Evolutionary conservation across 1,139 yeast genomes (phyloP).

Genomic region (Kazachstania sp.): DNA sequence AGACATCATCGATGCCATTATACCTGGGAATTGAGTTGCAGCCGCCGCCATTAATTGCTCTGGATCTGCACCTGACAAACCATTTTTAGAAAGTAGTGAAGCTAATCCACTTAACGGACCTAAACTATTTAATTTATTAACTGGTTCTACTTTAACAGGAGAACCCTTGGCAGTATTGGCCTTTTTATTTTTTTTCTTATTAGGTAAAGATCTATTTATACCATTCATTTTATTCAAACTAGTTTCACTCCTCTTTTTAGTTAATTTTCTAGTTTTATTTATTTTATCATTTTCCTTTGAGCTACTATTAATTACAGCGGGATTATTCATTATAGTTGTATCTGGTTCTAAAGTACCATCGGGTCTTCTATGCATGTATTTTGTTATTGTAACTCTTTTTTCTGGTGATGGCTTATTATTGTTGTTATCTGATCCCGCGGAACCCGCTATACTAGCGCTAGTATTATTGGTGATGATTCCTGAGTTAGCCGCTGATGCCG

Average conservation of each 20-base stretch:
- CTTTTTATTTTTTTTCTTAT: background rate
- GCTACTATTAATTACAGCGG: background rate
- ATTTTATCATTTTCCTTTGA: background rate
- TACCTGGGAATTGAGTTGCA: background rate
- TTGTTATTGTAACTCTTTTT: background rate
- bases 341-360: conserved; percentile 2
- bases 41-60: background rate
- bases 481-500: background rate
- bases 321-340: background rate
- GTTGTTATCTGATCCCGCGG: background rate
- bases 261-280: background rate
- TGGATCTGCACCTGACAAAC: background rate
- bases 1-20: background rate
- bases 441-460: background rate
- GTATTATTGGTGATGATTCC: conserved; percentile 5
- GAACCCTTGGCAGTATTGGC: background rate
- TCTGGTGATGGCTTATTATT: no score
- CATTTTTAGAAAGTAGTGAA: background rate
- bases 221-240: background rate
- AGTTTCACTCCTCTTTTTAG: background rate
- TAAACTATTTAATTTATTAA: background rate
- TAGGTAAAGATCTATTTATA: background rate
- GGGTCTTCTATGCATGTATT: background rate
- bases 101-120: background rate
- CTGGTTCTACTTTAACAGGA: background rate